Evolutionary conservation across 805 yeast genomes (phyloP), one percentile per base, ranked within the genome.

Genomic region (Myxozyma melibiosi): DNA sequence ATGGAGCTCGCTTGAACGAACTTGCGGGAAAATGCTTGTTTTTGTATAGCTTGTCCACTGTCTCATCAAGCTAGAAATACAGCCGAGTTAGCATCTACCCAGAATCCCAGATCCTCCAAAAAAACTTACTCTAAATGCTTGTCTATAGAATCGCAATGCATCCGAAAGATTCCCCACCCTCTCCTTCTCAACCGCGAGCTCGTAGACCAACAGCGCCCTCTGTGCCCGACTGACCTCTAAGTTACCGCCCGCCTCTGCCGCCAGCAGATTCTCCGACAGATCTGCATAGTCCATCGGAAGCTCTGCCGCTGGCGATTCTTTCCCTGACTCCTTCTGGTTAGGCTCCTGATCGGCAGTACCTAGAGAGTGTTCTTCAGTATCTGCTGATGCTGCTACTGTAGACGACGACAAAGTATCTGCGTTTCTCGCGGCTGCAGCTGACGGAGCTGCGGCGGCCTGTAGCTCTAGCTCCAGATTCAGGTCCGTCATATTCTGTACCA

Each of bases 121-220:
- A 79, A 11, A 20, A 42, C 58, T 20, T 53, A 83, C 70, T 65
- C 79, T 83, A 69, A 84, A 80, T 1, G 97, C 96, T 61, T 78
- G 77, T 60, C 95, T 75, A 71, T 90, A 90, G 62, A 73, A 79
- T 47, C 76, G 80, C 27, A 88, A 83, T 1, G 96, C 96, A 66
- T 90, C 96, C n/a, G 88, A 79, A 82, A 90, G 78, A 59, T 82
- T 75, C 0, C 96, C 96, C 48, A 76, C 80, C 33, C 79, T 74
- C 71, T 90, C 97, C 66, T 84, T 84, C 46, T 78, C 81, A 0
- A 84, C 81, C 2, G 90, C 97, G 49, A 76, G 70, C 64, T 86
- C 90, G 74, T 88, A 90, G 22, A 81, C 72, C 50, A 75, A 76
- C 40, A 89, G 72, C 2, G 96, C 95, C 39, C 58, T 20, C 40